Percentiles rank a stretch among this genome's conserved stretches.
Conservation (phyloP, 208 protist genomes). For the Crithidia bombi region DNA sequence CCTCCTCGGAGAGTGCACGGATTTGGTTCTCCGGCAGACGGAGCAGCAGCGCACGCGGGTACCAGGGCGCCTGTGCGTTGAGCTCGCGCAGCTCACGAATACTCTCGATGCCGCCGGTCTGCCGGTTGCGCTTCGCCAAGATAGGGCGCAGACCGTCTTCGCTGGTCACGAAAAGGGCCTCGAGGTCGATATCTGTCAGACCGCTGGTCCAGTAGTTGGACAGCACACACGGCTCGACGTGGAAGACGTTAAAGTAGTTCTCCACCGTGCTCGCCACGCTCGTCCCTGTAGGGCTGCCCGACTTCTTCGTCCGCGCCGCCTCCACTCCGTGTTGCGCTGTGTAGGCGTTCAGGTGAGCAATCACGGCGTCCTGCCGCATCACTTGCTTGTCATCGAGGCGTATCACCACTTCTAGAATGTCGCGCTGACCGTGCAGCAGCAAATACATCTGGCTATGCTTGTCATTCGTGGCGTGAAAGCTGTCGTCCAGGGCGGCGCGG, state of each 20-base stretch:
- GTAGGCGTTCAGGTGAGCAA: slow-evolving; percentile 66
- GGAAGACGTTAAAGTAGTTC: slow-evolving; percentile 75
- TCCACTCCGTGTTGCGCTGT: slow-evolving; percentile 53
- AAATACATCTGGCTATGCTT: slow-evolving; percentile 83
- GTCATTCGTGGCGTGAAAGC: slow-evolving; percentile 56
- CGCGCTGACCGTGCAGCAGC: slow-evolving; percentile 70
- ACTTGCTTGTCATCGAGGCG: slow-evolving; percentile 76
- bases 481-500: slow-evolving; percentile 53
- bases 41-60: slow-evolving; percentile 53
- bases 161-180: slow-evolving; percentile 75
- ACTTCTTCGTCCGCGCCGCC: slow-evolving; percentile 37
- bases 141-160: slow-evolving; percentile 60
- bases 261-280: slow-evolving; percentile 28
- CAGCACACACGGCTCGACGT: slow-evolving; percentile 79
- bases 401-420: slow-evolving; percentile 81
- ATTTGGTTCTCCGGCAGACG: slow-evolving; percentile 50
- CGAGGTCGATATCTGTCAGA: slow-evolving; percentile 65
- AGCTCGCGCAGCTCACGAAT: slow-evolving; percentile 75
- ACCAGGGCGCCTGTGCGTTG: slow-evolving; percentile 41
- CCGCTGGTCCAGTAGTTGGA: slow-evolving; percentile 80
- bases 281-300: slow-evolving; percentile 10
- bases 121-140: slow-evolving; percentile 69
- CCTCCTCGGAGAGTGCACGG: slow-evolving; percentile 46
- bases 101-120: slow-evolving; percentile 67
- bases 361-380: slow-evolving; percentile 65